Conservation (phyloP, 106 monocot genomes). For the Ottelia alismoides region DNA sequence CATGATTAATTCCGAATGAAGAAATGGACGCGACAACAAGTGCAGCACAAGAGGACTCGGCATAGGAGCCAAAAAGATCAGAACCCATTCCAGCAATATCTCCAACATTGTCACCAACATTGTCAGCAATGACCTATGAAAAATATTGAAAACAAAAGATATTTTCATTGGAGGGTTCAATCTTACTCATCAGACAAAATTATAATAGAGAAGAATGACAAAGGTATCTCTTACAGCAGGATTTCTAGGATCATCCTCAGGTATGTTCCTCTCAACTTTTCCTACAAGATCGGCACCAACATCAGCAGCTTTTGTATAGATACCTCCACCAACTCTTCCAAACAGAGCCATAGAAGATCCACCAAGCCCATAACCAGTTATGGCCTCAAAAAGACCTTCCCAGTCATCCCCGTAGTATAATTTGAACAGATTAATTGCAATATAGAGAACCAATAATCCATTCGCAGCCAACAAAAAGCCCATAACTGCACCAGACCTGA, state of each 20-base stretch:
- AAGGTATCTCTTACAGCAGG: constrained; percentile 16
- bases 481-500: constrained; percentile 23
- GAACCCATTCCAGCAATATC: constrained; percentile 28
- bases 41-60: constrained; percentile 19
- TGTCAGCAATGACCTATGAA: constrained; percentile 24
- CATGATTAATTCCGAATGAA: constrained; percentile 21
- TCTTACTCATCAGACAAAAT: no score
- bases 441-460: constrained; percentile 18
- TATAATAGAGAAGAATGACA: no score
- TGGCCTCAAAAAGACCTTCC: constrained; percentile 22
- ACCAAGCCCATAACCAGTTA: constrained; percentile 21
- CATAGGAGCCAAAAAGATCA: constrained; percentile 23
- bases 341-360: constrained; percentile 25
- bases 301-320: constrained; percentile 24
- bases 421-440: constrained; percentile 17
- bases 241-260: constrained; percentile 23
- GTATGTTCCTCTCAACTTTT: constrained; percentile 19
- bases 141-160: not conserved
- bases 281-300: constrained; percentile 24
- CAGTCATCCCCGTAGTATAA: constrained; percentile 20
- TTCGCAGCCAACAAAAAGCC: constrained; percentile 20
- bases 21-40: constrained; percentile 22
- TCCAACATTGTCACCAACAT: constrained; percentile 26
- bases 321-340: constrained; percentile 24
- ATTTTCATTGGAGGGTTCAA: no score